Percentiles rank a stretch among this genome's conserved stretches.
Evolutionary conservation across 176 grass and related monocot species (phyloP).

Genomic region (Alopecurus myosuroides): DNA sequence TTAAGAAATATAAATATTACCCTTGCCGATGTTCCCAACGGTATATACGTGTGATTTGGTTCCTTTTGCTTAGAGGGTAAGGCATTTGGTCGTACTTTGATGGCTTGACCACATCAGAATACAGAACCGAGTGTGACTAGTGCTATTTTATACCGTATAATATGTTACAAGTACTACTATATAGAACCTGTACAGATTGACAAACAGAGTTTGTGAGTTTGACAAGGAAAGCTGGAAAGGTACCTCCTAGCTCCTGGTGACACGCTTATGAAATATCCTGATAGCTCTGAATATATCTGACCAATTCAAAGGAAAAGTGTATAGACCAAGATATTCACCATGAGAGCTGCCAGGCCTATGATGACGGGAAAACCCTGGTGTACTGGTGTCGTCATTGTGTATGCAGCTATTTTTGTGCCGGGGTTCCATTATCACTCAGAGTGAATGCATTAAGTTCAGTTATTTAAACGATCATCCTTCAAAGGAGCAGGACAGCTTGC

Average conservation of each 20-base stretch:
- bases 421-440: not conserved
- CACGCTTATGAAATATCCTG: not conserved
- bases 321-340: not conserved
- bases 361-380: no score
- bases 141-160: not conserved
- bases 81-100: constrained; percentile 8
- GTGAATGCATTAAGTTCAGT: not conserved
- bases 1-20: not conserved
- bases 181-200: not conserved
- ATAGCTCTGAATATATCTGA: not conserved
- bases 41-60: not conserved
- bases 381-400: not conserved
- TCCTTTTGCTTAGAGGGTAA: not conserved
- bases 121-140: not conserved
- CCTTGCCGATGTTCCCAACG: not conserved
- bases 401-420: not conserved
- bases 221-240: not conserved
- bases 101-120: constrained; percentile 3
- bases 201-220: not conserved
- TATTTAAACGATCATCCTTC: not conserved
- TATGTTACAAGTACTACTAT: not conserved
- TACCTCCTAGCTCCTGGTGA: constrained; percentile 1
- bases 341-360: not conserved
- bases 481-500: not conserved
- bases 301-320: not conserved